Base-by-base conservation (phyloP, 2,329 filamentous ascomycete species). In the Fusarium pininemorale region DNA sequence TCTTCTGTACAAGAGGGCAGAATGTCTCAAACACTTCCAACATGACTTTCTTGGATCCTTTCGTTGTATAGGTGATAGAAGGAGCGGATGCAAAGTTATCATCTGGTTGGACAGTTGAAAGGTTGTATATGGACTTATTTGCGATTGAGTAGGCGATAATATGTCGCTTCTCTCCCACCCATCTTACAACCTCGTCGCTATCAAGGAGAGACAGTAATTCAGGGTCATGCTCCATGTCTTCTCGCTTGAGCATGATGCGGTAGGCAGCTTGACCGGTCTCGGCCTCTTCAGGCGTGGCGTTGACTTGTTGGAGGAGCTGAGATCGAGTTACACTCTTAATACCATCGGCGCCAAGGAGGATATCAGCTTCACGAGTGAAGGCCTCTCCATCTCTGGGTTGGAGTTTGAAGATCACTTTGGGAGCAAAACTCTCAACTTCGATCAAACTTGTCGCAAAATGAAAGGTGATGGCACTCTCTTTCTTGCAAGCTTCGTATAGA, bases 401-500 rank as follows among this genome's bases (percentile, higher is more conserved):
- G 15, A 78, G 30, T 10, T 61, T 73, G 39, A 78, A 75, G 30
- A 51, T 51, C 6, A 79, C 73, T 15, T 71, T 67, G 0, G 81
- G 76, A 12, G 70, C 51, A 15, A 78, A 75, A n/a, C 54, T 45
- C n/a, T 66, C 47, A n/a, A 82, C 73, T 28, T 78, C 70, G 14
- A 66, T 61, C 15, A 81, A 47, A 6, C 81, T 72, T 26, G 68
- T 60, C 66, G 80, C 61, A 41, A 95, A 92, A 82, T 91, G 88
- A 82, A 96, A 95, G 7, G 82, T 90, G 79, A 96, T 90, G 51
- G 84, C 85, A 32, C 86, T 81, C 77, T 93, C 87, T 53, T 85
- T 85, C 78, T 90, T 85, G 82, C 93, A 96, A 18, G 89, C 93
- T 55, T 92, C 86, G 80, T 90, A 94, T 56, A 96, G 83, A 16